Evolutionary conservation across 108 stramenopile genomes (phyloP).

Genomic region (Discostella stelligeroides): DNA sequence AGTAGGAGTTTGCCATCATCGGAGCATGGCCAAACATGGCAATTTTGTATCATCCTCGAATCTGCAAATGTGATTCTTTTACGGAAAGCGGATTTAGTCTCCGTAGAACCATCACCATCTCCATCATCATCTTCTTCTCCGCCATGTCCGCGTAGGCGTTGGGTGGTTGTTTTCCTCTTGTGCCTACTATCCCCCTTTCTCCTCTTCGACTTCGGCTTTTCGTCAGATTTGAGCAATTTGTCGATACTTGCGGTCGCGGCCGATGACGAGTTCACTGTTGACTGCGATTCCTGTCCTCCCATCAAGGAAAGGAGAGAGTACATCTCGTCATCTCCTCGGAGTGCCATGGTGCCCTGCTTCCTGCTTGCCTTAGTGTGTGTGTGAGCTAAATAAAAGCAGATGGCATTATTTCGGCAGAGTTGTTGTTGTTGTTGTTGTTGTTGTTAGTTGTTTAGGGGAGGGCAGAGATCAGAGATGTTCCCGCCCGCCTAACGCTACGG

Average conservation of each 20-base stretch:
- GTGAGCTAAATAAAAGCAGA: too few relatives aligned
- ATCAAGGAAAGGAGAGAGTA: constrained; percentile 25
- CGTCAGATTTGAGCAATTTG: constrained; percentile 12
- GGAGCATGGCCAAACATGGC: constrained; percentile 33
- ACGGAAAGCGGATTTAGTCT: too few relatives aligned
- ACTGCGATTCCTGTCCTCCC: constrained; percentile 13
- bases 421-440: too few relatives aligned
- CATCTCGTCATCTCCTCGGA: constrained; percentile 42
- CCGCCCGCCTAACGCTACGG: too few relatives aligned
- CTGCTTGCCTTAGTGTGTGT: too few relatives aligned
- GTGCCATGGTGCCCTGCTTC: too few relatives aligned
- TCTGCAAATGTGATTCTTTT: constrained; percentile 25
- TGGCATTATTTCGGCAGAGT: too few relatives aligned
- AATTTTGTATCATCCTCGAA: constrained; percentile 36
- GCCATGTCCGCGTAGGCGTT: too few relatives aligned
- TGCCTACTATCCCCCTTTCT: not conserved
- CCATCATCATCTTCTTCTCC: not conserved
- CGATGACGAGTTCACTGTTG: not conserved
- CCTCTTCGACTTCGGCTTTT: not conserved
- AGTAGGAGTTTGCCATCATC: constrained; percentile 9
- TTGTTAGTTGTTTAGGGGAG: too few relatives aligned
- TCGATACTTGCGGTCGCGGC: not conserved
- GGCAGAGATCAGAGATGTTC: too few relatives aligned
- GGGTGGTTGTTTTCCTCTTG: not conserved
- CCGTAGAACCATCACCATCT: not conserved